Evolutionary conservation across 176 grass and related monocot species (phyloP).

Genomic region (Chrysopogon serrulatus): DNA sequence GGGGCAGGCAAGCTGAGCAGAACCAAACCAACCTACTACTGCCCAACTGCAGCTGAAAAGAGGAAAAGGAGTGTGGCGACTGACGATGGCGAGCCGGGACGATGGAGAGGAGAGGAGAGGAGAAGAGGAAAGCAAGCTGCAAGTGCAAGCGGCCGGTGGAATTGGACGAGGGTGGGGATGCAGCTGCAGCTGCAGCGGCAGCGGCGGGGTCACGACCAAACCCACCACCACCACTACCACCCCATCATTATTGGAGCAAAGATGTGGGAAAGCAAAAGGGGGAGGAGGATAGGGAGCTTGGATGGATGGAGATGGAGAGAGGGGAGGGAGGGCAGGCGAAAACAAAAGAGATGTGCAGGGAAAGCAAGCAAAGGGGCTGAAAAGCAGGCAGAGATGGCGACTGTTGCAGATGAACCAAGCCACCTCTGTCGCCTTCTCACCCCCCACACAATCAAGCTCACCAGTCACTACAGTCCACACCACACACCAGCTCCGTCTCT

Average conservation of each 20-base stretch:
- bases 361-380: background rate
- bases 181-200: background rate
- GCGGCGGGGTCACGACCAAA: conserved; percentile 30
- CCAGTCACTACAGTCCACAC: background rate
- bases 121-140: background rate
- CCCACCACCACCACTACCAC: conserved; percentile 9
- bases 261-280: conserved; percentile 52
- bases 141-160: conserved; percentile 40
- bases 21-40: conserved; percentile 35
- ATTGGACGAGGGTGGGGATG: conserved; percentile 35
- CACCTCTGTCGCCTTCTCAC: background rate
- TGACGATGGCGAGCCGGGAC: background rate
- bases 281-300: conserved; percentile 6
- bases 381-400: conserved; percentile 38
- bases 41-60: conserved; percentile 28
- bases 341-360: conserved; percentile 26
- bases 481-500: no score
- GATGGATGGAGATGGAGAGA: conserved; percentile 2
- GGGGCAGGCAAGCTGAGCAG: conserved; percentile 16
- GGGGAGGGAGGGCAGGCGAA: background rate
- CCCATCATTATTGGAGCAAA: conserved; percentile 45
- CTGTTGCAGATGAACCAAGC: conserved; percentile 29
- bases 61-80: background rate
- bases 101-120: background rate
- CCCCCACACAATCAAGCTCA: background rate